Evolutionary conservation across 1,284 basidiomycete genomes (phyloP), one percentile per base, ranked within the genome.

Genomic region (Singerocomus rubriflavus): DNA sequence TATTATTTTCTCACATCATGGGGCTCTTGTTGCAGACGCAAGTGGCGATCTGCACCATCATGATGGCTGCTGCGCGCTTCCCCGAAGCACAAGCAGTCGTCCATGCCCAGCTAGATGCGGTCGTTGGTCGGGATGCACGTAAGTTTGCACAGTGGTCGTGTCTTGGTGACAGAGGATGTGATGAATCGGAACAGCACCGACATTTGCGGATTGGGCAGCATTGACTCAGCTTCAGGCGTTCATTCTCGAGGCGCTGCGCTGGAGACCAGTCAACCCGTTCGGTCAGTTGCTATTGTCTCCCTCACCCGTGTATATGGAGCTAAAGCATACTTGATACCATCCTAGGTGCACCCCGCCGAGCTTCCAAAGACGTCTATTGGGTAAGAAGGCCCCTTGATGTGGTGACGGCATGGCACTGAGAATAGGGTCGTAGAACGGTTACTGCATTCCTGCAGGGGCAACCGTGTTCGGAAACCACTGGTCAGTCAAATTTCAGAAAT

Each of bases 1-100:
- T 21, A 14, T 14, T 10, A 2, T 30, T 7, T 21, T 40, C 25
- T 31, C 21, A 5, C 12, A 30, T 30, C 5, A 9, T 31, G 0
- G 36, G 14, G 17, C 7, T 7, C 27, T 6, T 6, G 34, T 14
- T 34, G 17, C 51, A 78, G 66, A 83, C 79, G 0, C 79, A 80
- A 12, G 75, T 79, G 7, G 86, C 80, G 0, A 80, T 88, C 42
- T 78, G 76, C 35, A 73, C 82, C 37, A 69, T 73, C 9, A 73
- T 85, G 44, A 79, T 89, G 76, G 84, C 86, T 0, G 81, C 85
- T 2, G 83, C 84, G 0, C 71, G 71, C 26, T 78, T 79, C 57
- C 84, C 84, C 0, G 74, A 81, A 11, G 70, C 75, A 1, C 81
- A 84, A 48, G 69, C 63, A 5, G 66, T 60, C 32, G 80, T 87